These are phyloP conservation scores for Emericellopsis atlantica DNA, from an alignment of 2,329 filamentous ascomycete genomes.

Conservation along the genomic window DNA sequence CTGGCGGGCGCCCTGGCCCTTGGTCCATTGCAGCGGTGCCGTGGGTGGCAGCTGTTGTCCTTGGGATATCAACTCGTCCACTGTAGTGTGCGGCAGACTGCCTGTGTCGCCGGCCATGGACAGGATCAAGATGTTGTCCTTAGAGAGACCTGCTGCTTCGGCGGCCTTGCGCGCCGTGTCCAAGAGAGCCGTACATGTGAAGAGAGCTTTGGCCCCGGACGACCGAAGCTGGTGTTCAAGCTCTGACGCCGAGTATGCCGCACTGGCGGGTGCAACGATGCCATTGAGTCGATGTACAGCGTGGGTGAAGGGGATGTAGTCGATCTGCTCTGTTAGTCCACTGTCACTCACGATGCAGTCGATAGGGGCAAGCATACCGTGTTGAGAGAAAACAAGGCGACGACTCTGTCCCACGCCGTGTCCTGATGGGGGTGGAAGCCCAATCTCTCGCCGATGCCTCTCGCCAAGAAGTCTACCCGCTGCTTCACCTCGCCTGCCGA, in stretches of 20 bases:
- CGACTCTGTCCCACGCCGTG: slow-evolving; percentile 70
- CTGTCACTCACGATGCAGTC: background rate
- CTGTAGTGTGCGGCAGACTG: slow-evolving; percentile 43
- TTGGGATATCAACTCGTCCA: slow-evolving; percentile 52
- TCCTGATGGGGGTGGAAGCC: slow-evolving; percentile 58
- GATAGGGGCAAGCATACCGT: slow-evolving; percentile 37
- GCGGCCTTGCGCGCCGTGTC: slow-evolving; percentile 52
- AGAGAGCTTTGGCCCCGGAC: slow-evolving; percentile 55
- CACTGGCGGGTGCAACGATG: slow-evolving; percentile 62
- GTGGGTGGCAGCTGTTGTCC: slow-evolving; percentile 42
- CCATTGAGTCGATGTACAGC: slow-evolving; percentile 65
- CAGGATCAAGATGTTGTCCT: slow-evolving; percentile 54
- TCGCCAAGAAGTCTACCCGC: slow-evolving; percentile 54
- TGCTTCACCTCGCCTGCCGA: slow-evolving; percentile 49
- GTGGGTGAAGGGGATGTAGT: slow-evolving; percentile 61
- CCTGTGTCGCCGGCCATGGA: slow-evolving; percentile 47
- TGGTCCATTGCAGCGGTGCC: slow-evolving; percentile 43
- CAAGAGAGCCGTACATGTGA: slow-evolving; percentile 58
- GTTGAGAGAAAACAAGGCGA: slow-evolving; percentile 68
- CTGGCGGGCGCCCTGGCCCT: slow-evolving; percentile 53
- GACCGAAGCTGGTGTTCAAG: slow-evolving; percentile 61
- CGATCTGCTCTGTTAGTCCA: slow-evolving; percentile 36
- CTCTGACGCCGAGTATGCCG: slow-evolving; percentile 57
- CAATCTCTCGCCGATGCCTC: slow-evolving; percentile 57
- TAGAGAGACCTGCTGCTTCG: slow-evolving; percentile 47